A percentile compares a stretch with the other conserved stretches of the same genome.
These are phyloP conservation scores for Bipolaris bicolor DNA, from an alignment of 2,329 filamentous ascomycete species.

Conservation along the genomic window DNA sequence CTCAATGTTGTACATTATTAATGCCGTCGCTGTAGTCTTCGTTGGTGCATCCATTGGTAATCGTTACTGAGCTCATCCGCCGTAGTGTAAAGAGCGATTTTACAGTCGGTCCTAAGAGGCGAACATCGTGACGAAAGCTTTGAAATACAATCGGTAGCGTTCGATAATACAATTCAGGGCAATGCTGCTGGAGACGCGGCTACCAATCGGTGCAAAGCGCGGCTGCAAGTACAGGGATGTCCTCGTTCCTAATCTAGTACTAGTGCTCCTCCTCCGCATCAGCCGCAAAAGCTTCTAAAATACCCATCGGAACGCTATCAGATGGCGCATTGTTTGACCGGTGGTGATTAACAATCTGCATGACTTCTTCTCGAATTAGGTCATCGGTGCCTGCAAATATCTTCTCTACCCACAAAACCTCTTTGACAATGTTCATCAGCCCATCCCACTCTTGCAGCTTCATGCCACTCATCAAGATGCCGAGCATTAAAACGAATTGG, in stretches of 20 bases:
- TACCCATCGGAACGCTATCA: slow-evolving; percentile 8
- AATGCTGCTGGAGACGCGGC: too few relatives aligned
- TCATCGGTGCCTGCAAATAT: slow-evolving; percentile 33
- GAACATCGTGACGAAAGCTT: not conserved
- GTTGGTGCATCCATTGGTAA: not conserved
- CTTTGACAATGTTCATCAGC: slow-evolving; percentile 33
- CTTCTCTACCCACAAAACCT: slow-evolving; percentile 40
- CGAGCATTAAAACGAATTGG: slow-evolving; percentile 37
- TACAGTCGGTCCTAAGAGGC: not conserved
- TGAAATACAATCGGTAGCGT: not conserved
- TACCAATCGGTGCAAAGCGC: not conserved
- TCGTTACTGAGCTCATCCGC: not conserved
- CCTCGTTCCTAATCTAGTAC: slow-evolving; percentile 15
- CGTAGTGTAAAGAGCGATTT: not conserved
- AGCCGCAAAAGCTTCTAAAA: slow-evolving; percentile 9
- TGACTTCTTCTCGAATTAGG: slow-evolving; percentile 33
- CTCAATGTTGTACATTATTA: not conserved
- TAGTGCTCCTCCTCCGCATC: slow-evolving; percentile 19
- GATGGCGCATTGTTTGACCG: slow-evolving; percentile 6
- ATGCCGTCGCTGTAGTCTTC: not conserved
- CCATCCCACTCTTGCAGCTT: slow-evolving; percentile 30
- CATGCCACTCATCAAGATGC: slow-evolving; percentile 32
- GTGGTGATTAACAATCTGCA: slow-evolving; percentile 27
- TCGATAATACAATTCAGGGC: not conserved
- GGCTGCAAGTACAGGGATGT: slow-evolving; percentile 21